A percentile compares a stretch with the other conserved stretches of the same genome.
Evolutionary conservation across 176 grass and related monocot species (phyloP).

Genomic region (Carex parvula): DNA sequence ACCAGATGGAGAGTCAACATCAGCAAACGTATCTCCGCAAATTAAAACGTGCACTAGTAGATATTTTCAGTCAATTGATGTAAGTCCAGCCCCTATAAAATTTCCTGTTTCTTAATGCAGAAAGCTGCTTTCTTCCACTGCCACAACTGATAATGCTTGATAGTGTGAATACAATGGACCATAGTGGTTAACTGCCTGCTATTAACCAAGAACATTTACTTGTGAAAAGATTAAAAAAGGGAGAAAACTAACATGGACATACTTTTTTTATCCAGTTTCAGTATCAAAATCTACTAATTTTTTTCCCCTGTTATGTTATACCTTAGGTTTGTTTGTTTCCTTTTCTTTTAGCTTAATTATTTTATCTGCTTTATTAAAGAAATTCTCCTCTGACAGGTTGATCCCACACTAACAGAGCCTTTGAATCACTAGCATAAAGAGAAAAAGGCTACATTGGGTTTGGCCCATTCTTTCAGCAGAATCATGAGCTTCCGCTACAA

Average conservation of each 20-base stretch:
- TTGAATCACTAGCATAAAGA: constrained; percentile 19
- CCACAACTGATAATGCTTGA: not conserved
- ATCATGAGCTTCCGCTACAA: constrained; percentile 4
- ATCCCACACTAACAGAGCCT: constrained; percentile 25
- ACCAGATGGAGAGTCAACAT: constrained; percentile 23
- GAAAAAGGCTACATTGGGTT: not conserved
- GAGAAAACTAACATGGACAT: not conserved
- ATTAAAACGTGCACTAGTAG: not conserved
- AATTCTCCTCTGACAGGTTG: constrained; percentile 13
- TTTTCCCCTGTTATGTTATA: not conserved
- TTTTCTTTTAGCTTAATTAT: not conserved
- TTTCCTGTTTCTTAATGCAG: not conserved
- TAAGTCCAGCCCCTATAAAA: not conserved
- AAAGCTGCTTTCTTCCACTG: not conserved
- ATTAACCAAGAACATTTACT: not conserved
- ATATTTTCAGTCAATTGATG: constrained; percentile 24
- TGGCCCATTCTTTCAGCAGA: constrained; percentile 4
- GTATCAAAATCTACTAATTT: not conserved
- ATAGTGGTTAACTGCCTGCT: not conserved
- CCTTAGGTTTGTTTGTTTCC: not conserved
- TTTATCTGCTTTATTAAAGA: not conserved
- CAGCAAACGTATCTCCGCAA: constrained; percentile 22
- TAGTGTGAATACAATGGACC: not conserved
- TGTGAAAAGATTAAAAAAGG: not conserved
- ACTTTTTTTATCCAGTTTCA: not conserved